phyloP scores from a whole-genome alignment of 2,329 filamentous ascomycete species.

The Paecilomyces sp. region DNA sequence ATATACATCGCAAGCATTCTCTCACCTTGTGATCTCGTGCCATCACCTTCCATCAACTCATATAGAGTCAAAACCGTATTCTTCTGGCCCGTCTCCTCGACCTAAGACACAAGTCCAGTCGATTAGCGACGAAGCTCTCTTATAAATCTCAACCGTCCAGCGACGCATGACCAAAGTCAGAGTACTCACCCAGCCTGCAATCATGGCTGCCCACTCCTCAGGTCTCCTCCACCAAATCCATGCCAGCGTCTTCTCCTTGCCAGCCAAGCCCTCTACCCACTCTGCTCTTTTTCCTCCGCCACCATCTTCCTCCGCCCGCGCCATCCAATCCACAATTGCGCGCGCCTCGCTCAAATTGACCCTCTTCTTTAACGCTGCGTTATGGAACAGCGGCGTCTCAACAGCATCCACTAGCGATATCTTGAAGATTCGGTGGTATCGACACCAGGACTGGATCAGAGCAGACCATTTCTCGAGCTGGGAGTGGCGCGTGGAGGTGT shows the following conservation, averaged over 20 bases:
- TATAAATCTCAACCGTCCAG: no score
- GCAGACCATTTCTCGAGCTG: conserved; percentile 76
- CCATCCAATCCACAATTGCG: conserved; percentile 52
- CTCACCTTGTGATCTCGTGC: conserved; percentile 60
- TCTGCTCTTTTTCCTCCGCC: conserved; percentile 48
- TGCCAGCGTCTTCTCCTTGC: conserved; percentile 46
- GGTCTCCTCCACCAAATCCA: conserved; percentile 81
- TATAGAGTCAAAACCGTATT: conserved; percentile 86
- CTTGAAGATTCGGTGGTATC: conserved; percentile 67
- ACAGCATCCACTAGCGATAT: conserved; percentile 60
- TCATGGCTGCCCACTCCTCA: conserved; percentile 78
- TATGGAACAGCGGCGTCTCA: conserved; percentile 53
- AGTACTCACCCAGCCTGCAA: conserved; percentile 61
- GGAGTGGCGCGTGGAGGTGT: conserved; percentile 35
- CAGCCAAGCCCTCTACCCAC: conserved; percentile 44
- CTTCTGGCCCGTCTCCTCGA: conserved; percentile 82
- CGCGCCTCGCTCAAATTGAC: conserved; percentile 48
- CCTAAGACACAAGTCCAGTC: conserved; percentile 17
- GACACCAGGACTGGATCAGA: conserved; percentile 77
- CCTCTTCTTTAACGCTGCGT: conserved; percentile 34
- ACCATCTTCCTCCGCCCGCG: conserved; percentile 33
- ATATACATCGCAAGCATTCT: conserved; percentile 6
- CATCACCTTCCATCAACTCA: conserved; percentile 84
- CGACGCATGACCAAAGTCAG: no score
- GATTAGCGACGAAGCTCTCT: neutral